A percentile compares a stretch with the other conserved stretches of the same genome.
phyloP scores from a whole-genome alignment of 306 rosid species.

The Glycine soja region DNA sequence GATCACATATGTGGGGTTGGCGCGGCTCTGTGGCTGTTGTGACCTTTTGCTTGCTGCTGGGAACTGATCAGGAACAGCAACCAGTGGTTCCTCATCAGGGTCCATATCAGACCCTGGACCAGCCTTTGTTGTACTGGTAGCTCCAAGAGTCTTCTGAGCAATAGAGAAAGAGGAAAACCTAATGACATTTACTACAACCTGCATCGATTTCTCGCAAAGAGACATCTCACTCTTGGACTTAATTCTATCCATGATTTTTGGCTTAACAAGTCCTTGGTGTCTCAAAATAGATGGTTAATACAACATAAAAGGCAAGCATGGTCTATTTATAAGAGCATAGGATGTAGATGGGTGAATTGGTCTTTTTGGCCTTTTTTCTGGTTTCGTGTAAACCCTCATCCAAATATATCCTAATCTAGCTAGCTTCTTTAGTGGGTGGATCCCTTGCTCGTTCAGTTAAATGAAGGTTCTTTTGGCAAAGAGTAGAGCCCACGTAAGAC shows the following conservation, averaged over 20 bases:
- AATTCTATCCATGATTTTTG: slow-evolving; percentile 51
- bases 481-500: slow-evolving; percentile 27
- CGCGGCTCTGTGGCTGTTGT: slow-evolving; percentile 53
- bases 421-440: slow-evolving; percentile 42
- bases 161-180: slow-evolving; percentile 68
- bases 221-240: slow-evolving; percentile 52
- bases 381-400: slow-evolving; percentile 23
- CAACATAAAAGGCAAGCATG: background rate
- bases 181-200: slow-evolving; percentile 66
- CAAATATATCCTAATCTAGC: slow-evolving; percentile 4
- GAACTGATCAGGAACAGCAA: slow-evolving; percentile 29
- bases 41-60: slow-evolving; percentile 49
- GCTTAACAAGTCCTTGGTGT: background rate
- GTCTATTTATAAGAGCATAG: slow-evolving; percentile 47
- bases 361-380: slow-evolving; percentile 24
- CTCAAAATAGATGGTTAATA: too few relatives aligned
- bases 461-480: slow-evolving; percentile 44
- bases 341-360: slow-evolving; percentile 38
- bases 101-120: slow-evolving; percentile 37
- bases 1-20: slow-evolving; percentile 55
- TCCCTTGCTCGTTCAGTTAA: slow-evolving; percentile 50
- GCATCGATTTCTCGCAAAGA: slow-evolving; percentile 76
- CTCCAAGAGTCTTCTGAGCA: slow-evolving; percentile 50
- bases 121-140: slow-evolving; percentile 25
- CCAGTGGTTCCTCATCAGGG: slow-evolving; percentile 35